Evolutionary conservation across 257 asterid genomes (phyloP).

Genomic region (Primulina eburnea): DNA sequence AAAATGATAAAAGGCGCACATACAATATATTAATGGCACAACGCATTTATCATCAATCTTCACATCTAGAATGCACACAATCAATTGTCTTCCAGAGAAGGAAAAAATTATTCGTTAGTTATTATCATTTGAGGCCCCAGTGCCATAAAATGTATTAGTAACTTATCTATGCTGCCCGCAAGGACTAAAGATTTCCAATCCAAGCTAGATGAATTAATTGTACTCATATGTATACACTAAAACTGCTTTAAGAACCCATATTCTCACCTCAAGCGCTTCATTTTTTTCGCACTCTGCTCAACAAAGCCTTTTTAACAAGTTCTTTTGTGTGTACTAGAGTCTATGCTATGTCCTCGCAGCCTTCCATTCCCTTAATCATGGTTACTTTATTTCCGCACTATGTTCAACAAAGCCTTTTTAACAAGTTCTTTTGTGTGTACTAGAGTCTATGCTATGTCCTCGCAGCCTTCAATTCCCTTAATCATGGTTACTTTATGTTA

Average conservation of each 20-base stretch:
- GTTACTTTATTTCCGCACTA: background rate
- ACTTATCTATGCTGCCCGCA: too few species aligned
- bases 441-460: background rate
- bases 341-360: background rate
- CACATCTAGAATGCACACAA: background rate
- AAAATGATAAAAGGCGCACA: background rate
- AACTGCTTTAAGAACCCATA: background rate
- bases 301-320: background rate
- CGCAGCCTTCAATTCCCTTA: background rate
- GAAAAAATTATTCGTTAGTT: background rate
- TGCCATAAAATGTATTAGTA: background rate
- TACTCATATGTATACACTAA: background rate
- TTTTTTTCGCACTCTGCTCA: background rate
- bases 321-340: conserved; percentile 10
- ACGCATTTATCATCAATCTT: background rate
- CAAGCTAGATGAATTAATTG: background rate
- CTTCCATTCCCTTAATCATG: background rate
- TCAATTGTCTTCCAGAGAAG: conserved; percentile 3
- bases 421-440: conserved; percentile 8
- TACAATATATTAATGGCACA: background rate
- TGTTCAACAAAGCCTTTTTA: too few species aligned
- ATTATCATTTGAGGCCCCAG: background rate
- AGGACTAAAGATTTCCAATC: too few species aligned
- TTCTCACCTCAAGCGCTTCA: background rate
- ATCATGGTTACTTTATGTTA: background rate